Base-by-base conservation (phyloP, 805 yeast genomes). In the Jamesozyma hellenica region DNA sequence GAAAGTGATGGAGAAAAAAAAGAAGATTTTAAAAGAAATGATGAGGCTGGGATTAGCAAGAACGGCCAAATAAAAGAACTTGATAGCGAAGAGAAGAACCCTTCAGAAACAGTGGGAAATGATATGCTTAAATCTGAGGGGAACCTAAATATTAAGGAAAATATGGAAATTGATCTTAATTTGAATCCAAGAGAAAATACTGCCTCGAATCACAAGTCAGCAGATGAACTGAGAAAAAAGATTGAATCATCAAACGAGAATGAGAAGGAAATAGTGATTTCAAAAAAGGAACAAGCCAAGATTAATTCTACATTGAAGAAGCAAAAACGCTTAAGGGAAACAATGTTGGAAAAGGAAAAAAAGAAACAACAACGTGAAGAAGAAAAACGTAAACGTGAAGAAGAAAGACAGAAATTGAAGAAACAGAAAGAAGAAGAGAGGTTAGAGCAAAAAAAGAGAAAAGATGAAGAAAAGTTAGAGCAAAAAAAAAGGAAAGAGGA, bases 401-500 rank as follows among this genome's bases (percentile, higher is more conserved):
- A 40, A 30, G 42, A 46, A 21, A 40, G 40, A 35, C 16, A 40
- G 10, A 39, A 63, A 55, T 44, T 32, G 10, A 32, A 26, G 32
- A 37, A 18, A 13, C 45, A 40, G 28, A 40, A 37, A 36, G 47
- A 38, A 16, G 46, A 44, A 13, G 35, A 36, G 31, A 36, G 31
- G 60, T 36, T 40, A 36, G 39, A 63, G 55, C 45, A 64, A 51
- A 51, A 65, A 40, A 63, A 62, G 43, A 65, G 64, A 44, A 51
- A 53, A 43, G 49, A 47, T 28, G 51, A 45, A 55, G 62, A 47
- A 46, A 61, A 18, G 61, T 51, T n/a, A 28, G 50, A 34, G 30
- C 42, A 41, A 33, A 55, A 52, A 38, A 36, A 43, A 42, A 44
- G 51, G 32, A 47, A 51, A 36, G 55, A 44, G 43, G 34, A 52